Evolutionary conservation across 768 basidiomycete species (phyloP).

Genomic region (Tephrocybe sp.): DNA sequence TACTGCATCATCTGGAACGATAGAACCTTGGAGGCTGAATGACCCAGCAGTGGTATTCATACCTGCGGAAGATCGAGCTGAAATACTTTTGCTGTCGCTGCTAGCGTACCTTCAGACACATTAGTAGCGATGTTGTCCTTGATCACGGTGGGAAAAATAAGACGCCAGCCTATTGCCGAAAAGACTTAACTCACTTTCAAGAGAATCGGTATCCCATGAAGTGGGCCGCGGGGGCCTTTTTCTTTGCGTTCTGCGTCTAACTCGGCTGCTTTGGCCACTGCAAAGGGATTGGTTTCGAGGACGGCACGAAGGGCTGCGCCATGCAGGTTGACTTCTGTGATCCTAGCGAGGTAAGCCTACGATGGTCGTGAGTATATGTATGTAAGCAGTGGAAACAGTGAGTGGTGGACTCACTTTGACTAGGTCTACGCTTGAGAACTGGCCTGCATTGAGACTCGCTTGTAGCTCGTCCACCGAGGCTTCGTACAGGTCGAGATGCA

Average conservation of each 20-base stretch:
- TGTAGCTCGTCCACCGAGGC: conserved; percentile 57
- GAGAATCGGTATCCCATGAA: conserved; percentile 57
- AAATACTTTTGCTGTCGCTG: not conserved
- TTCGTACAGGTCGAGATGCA: conserved; percentile 60
- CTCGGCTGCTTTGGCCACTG: conserved; percentile 49
- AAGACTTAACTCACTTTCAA: conserved; percentile 39
- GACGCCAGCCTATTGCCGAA: no score
- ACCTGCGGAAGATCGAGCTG: conserved; percentile 22
- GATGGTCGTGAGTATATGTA: not conserved
- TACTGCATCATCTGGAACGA: conserved; percentile 46
- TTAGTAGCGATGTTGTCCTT: conserved; percentile 50
- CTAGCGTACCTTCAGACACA: conserved; percentile 38
- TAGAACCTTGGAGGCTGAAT: conserved; percentile 36
- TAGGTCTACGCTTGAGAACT: conserved; percentile 60
- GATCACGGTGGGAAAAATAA: no score
- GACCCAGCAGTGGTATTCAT: conserved; percentile 49
- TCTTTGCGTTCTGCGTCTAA: conserved; percentile 45
- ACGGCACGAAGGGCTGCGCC: conserved; percentile 59
- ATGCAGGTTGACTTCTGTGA: conserved; percentile 63
- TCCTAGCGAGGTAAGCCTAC: conserved; percentile 65
- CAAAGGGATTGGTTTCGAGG: conserved; percentile 56
- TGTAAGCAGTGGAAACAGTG: not conserved
- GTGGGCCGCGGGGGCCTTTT: conserved; percentile 40
- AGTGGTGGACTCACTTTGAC: conserved; percentile 45
- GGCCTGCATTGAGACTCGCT: conserved; percentile 45